Evolutionary conservation across 2,329 filamentous ascomycete species (phyloP).

Genomic region (Fusarium sp.): DNA sequence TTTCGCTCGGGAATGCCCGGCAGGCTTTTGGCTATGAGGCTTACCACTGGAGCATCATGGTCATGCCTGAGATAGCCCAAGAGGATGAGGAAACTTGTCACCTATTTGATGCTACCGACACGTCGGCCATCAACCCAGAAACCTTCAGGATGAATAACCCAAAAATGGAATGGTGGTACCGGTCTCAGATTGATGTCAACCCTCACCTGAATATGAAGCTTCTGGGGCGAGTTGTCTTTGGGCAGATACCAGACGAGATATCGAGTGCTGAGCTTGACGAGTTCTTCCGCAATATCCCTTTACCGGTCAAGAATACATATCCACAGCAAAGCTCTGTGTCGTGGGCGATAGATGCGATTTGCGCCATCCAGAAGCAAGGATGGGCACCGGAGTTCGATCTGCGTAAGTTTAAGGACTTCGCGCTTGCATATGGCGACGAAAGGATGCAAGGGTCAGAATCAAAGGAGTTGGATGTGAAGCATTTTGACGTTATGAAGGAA

Average conservation of each 20-base stretch:
- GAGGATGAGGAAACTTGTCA: constrained; percentile 19
- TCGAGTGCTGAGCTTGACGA: constrained; percentile 37
- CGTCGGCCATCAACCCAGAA: constrained; percentile 47
- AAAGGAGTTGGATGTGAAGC: constrained; percentile 25
- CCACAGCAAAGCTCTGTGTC: constrained; percentile 54
- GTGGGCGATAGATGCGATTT: constrained; percentile 49
- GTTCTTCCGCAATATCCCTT: constrained; percentile 43
- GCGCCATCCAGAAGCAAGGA: constrained; percentile 41
- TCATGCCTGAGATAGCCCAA: constrained; percentile 40
- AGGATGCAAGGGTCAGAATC: constrained; percentile 38
- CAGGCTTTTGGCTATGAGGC: constrained; percentile 47
- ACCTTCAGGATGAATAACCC: constrained; percentile 52
- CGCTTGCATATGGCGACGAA: constrained; percentile 49
- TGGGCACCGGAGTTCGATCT: constrained; percentile 47
- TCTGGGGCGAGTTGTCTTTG: constrained; percentile 48
- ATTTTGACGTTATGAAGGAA: not conserved
- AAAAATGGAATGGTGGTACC: constrained; percentile 51
- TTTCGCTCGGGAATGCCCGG: constrained; percentile 45
- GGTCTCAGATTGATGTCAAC: constrained; percentile 32
- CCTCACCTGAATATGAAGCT: constrained; percentile 42
- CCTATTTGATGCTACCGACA: constrained; percentile 50
- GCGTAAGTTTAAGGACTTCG: constrained; percentile 46
- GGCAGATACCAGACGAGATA: constrained; percentile 36
- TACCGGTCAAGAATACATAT: constrained; percentile 50
- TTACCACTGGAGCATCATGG: constrained; percentile 51